A percentile compares a stretch with the other conserved stretches of the same genome.
phyloP scores from a whole-genome alignment of 306 rosid species.

The Lathyrus tuberosus region DNA sequence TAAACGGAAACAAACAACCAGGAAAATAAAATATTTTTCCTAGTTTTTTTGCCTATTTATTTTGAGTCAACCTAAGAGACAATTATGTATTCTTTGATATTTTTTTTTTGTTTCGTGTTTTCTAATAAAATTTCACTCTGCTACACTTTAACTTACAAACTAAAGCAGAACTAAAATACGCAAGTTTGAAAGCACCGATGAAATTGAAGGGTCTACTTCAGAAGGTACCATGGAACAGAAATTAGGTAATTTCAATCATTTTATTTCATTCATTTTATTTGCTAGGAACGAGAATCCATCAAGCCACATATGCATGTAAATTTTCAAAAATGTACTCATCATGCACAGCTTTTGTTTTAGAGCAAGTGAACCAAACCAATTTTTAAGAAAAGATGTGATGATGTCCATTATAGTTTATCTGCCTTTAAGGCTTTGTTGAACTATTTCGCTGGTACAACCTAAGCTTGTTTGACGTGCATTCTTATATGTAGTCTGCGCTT shows the following conservation, averaged over 20 bases:
- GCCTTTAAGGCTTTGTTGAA: background rate
- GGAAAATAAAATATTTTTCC: background rate
- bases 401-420: slow-evolving; percentile 16
- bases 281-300: slow-evolving; percentile 7
- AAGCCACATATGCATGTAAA: background rate
- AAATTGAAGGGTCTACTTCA: slow-evolving; percentile 49
- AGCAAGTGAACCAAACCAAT: slow-evolving; percentile 23
- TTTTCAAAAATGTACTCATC: background rate
- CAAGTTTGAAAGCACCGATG: slow-evolving; percentile 54
- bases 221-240: slow-evolving; percentile 29
- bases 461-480: slow-evolving; percentile 15
- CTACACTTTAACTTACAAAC: slow-evolving; percentile 24
- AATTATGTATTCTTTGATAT: slow-evolving; percentile 1
- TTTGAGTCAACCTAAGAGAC: slow-evolving; percentile 2
- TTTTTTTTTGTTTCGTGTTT: background rate
- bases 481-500: background rate
- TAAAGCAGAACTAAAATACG: slow-evolving; percentile 56
- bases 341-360: background rate
- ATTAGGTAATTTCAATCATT: slow-evolving; percentile 3
- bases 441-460: slow-evolving; percentile 10
- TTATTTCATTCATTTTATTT: slow-evolving; percentile 10
- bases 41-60: background rate
- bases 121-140: slow-evolving; percentile 10
- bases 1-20: too few species aligned
- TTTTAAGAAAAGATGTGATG: background rate